These are phyloP conservation scores for Myxozyma monticola DNA, from an alignment of 805 yeast species.

Conservation along the genomic window DNA sequence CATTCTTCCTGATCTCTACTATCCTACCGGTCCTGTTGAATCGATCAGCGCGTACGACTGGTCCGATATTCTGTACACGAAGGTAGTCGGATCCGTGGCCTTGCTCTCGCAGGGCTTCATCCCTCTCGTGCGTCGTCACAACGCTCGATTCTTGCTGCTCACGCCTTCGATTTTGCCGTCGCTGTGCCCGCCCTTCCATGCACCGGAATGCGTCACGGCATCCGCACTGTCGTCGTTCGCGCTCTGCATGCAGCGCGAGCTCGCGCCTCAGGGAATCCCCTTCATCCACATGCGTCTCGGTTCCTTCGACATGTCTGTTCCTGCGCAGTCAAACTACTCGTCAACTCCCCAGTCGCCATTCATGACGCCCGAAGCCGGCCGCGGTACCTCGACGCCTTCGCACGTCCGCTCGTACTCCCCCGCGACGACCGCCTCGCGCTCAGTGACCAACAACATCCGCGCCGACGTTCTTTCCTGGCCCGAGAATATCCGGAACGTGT, in stretches of 20 bases:
- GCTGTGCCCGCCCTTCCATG: constrained; percentile 60
- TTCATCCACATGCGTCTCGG: constrained; percentile 51
- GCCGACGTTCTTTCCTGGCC: constrained; percentile 48
- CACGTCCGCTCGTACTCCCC: constrained; percentile 29
- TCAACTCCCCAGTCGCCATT: constrained; percentile 23
- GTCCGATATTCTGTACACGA: constrained; percentile 49
- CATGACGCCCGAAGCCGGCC: constrained; percentile 11
- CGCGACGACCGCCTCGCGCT: constrained; percentile 29
- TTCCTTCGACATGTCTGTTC: constrained; percentile 45
- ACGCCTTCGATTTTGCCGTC: constrained; percentile 59
- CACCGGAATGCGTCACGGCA: constrained; percentile 59
- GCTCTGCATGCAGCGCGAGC: constrained; percentile 45
- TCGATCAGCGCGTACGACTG: constrained; percentile 53
- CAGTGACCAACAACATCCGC: constrained; percentile 38
- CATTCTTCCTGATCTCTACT: constrained; percentile 66
- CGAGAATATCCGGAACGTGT: constrained; percentile 40
- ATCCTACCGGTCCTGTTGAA: constrained; percentile 69
- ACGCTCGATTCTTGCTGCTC: constrained; percentile 52
- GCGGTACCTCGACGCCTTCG: constrained; percentile 25
- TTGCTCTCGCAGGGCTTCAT: constrained; percentile 58
- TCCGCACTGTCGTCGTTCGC: constrained; percentile 46
- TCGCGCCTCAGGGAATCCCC: constrained; percentile 46
- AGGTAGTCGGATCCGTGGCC: constrained; percentile 51
- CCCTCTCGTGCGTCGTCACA: constrained; percentile 52
- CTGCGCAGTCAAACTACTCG: constrained; percentile 25